Evolutionary conservation across 768 basidiomycete genomes (phyloP).

Genomic region (Piloderma croceum): DNA sequence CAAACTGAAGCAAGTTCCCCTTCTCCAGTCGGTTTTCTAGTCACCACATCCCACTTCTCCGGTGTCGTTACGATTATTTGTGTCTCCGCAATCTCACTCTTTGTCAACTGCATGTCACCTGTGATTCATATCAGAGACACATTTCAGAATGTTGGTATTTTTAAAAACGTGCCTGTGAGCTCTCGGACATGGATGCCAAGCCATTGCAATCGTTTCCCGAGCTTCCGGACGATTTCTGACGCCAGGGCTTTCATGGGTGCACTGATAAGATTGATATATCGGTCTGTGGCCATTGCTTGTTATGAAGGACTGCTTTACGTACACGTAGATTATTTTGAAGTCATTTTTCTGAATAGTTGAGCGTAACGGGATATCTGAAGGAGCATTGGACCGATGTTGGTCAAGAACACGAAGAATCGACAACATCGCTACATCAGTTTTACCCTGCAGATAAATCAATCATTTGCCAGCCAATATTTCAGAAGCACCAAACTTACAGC

Average conservation of each 20-base stretch:
- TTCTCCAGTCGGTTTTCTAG: constrained; percentile 93
- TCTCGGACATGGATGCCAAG: constrained; percentile 82
- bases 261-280: constrained; percentile 30
- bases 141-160: background rate
- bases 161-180: constrained; percentile 61
- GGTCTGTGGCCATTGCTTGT: background rate
- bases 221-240: constrained; percentile 89
- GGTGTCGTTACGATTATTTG: constrained; percentile 99
- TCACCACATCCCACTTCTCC: constrained; percentile 99
- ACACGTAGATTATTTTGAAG: constrained; percentile 99
- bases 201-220: constrained; percentile 88
- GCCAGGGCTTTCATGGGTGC: constrained; percentile 99
- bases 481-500: constrained; percentile 57
- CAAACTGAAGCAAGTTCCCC: constrained; percentile 91
- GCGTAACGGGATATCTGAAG: constrained; percentile 28
- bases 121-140: constrained; percentile 1
- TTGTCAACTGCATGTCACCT: constrained; percentile 96
- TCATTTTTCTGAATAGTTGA: constrained; percentile 57
- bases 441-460: constrained; percentile 56
- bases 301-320: constrained; percentile 17
- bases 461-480: background rate
- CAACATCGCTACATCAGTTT: constrained; percentile 98
- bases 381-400: constrained; percentile 48
- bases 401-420: constrained; percentile 83
- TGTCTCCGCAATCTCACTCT: constrained; percentile 88